phyloP scores from a whole-genome alignment of 257 asterid species.

The Lavandula angustifolia region DNA sequence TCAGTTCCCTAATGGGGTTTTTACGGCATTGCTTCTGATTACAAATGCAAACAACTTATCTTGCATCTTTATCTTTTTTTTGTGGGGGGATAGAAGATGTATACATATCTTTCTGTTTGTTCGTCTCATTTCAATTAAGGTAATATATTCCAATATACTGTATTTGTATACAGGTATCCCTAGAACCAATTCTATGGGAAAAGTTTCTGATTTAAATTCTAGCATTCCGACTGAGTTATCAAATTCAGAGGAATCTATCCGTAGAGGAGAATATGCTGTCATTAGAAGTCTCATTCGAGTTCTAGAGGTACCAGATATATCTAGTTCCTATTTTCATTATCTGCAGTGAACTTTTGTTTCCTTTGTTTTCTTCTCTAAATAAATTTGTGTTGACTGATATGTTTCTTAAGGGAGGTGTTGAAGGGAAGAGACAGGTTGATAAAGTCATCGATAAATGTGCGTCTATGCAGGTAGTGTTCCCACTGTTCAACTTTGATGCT shows the following conservation, averaged over 20 bases:
- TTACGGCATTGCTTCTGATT: too few species aligned
- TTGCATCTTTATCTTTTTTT: not conserved
- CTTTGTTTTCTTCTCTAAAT: constrained; percentile 1
- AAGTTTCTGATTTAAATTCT: constrained; percentile 65
- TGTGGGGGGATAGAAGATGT: constrained; percentile 15
- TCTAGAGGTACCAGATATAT: constrained; percentile 64
- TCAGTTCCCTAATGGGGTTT: too few species aligned
- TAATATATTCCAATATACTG: constrained; percentile 31
- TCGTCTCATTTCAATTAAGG: constrained; percentile 31
- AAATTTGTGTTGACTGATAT: constrained; percentile 50
- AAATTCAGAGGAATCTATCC: constrained; percentile 82
- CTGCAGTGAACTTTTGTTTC: constrained; percentile 7
- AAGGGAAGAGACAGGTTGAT: constrained; percentile 97
- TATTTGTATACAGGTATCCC: constrained; percentile 63
- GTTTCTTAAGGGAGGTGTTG: constrained; percentile 88
- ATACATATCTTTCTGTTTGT: constrained; percentile 27
- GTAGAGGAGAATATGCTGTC: constrained; percentile 92
- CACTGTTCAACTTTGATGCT: constrained; percentile 26
- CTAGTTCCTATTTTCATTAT: constrained; percentile 28
- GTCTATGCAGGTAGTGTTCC: constrained; percentile 83
- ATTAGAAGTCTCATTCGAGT: constrained; percentile 96
- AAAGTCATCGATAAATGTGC: constrained; percentile 95
- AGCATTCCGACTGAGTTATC: constrained; percentile 59
- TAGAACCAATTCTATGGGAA: constrained; percentile 78
- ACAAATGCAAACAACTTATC: constrained; percentile 1